These are phyloP conservation scores for Apophysomyces trapeziformis DNA, from an alignment of 371 early-diverging fungal genomes.

Conservation along the genomic window DNA sequence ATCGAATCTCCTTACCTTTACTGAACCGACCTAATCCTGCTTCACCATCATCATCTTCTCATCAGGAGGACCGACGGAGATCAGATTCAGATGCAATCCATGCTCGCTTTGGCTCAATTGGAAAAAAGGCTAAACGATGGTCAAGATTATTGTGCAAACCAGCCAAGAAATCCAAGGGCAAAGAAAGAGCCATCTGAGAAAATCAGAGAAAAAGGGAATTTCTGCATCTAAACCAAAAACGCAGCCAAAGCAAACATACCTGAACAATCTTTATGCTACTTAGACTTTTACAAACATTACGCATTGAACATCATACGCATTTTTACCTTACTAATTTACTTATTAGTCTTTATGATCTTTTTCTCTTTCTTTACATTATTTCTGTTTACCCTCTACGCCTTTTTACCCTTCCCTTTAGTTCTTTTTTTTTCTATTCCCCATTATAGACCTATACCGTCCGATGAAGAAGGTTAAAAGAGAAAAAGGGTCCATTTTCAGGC, in stretches of 20 bases:
- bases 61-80: not conserved
- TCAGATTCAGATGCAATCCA: slow-evolving; percentile 6
- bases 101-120: slow-evolving; percentile 6
- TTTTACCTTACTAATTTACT: not conserved
- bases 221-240: no score
- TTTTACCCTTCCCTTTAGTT: not conserved
- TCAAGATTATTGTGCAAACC: slow-evolving; percentile 5
- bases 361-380: not conserved
- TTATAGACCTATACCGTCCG: not conserved
- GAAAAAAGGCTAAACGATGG: slow-evolving; percentile 11
- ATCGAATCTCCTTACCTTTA: slow-evolving; percentile 1
- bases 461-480: not conserved
- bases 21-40: not conserved
- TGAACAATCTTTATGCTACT: no score
- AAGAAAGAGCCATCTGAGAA: not conserved
- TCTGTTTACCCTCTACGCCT: not conserved
- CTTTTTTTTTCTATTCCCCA: not conserved
- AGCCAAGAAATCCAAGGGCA: slow-evolving; percentile 4
- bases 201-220: no score
- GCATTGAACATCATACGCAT: not conserved
- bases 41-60: not conserved
- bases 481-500: not conserved
- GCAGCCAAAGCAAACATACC: no score
- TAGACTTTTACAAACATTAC: not conserved
- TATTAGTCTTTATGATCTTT: not conserved